Conservation (phyloP, 352 stramenopile species). For the Phytophthora cryptogea region DNA sequence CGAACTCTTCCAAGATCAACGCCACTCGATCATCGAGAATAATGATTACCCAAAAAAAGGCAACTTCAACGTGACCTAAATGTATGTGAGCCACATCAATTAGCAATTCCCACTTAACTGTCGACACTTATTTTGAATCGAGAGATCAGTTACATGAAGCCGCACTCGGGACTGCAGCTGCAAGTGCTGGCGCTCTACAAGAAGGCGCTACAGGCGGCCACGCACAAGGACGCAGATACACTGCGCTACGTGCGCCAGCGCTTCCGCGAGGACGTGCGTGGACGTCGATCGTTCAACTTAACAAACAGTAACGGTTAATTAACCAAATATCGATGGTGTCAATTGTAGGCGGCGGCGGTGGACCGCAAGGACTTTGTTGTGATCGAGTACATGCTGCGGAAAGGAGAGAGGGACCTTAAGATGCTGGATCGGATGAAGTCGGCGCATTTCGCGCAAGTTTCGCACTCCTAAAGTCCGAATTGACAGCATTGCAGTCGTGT, state of each 20-base stretch:
- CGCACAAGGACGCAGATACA: slow-evolving; percentile 56
- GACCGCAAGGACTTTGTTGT: slow-evolving; percentile 75
- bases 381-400: slow-evolving; percentile 88
- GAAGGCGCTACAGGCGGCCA: slow-evolving; percentile 57
- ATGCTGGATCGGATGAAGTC: slow-evolving; percentile 74
- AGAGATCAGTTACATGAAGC: slow-evolving; percentile 20
- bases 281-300: neutral
- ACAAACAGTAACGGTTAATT: neutral
- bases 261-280: slow-evolving; percentile 73
- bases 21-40: no score
- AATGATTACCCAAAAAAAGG: no score
- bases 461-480: slow-evolving; percentile 7
- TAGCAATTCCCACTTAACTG: no score
- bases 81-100: no score
- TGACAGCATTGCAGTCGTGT: no score
- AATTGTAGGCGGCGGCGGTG: slow-evolving; percentile 49
- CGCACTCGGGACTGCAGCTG: slow-evolving; percentile 77
- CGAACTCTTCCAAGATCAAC: no score
- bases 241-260: slow-evolving; percentile 70
- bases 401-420: slow-evolving; percentile 84
- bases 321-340: neutral
- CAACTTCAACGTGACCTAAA: no score
- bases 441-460: slow-evolving; percentile 55
- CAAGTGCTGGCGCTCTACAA: slow-evolving; percentile 81
- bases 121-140: no score